Percentiles rank a stretch among this genome's conserved stretches.
Evolutionary conservation across 306 rosid species (phyloP).

Genomic region (Malus orientalis): DNA sequence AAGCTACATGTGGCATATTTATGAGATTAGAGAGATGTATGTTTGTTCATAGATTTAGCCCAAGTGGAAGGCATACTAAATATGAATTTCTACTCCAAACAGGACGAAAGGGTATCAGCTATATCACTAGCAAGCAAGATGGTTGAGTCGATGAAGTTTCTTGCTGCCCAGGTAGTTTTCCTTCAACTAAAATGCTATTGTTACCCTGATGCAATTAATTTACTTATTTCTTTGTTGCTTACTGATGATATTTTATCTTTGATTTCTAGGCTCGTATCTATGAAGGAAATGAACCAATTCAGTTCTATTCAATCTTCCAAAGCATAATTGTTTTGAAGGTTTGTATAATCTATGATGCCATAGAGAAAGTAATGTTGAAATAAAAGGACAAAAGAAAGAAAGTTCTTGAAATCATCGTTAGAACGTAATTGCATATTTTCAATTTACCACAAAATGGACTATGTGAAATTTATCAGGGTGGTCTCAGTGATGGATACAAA

Average conservation of each 20-base stretch:
- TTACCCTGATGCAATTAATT: constrained; percentile 11
- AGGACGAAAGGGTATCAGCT: constrained; percentile 83
- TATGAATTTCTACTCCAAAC: constrained; percentile 26
- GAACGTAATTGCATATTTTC: constrained; percentile 2
- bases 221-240: constrained; percentile 11
- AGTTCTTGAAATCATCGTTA: neutral
- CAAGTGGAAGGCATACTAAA: constrained; percentile 14
- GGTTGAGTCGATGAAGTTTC: constrained; percentile 81
- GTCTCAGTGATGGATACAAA: constrained; percentile 85
- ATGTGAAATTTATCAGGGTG: constrained; percentile 59
- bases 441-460: constrained; percentile 16
- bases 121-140: constrained; percentile 69
- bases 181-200: constrained; percentile 9
- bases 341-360: constrained; percentile 23
- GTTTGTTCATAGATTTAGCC: neutral
- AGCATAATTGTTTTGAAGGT: constrained; percentile 78
- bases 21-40: neutral
- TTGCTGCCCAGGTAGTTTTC: constrained; percentile 63
- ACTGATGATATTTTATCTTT: constrained; percentile 25
- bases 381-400: neutral
- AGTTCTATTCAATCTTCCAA: constrained; percentile 80
- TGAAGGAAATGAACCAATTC: constrained; percentile 84
- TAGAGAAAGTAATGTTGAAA: neutral
- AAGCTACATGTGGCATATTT: neutral
- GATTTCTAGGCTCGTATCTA: constrained; percentile 70